Base-by-base conservation (phyloP, 768 basidiomycete species). In the Chalciporus pseudorubinellus region DNA sequence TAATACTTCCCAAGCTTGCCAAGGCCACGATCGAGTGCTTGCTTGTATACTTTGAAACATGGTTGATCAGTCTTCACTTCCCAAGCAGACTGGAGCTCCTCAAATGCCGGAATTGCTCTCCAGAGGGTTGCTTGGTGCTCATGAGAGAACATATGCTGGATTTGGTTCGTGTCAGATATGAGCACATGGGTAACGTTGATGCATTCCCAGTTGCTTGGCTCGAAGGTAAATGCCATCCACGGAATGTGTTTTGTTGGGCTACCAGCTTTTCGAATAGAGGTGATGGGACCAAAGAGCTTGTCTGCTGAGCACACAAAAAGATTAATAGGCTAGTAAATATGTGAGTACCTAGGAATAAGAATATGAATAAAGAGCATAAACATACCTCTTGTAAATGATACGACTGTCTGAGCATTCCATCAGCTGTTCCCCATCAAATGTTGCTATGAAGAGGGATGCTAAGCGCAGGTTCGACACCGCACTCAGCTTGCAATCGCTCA, bases 271-370 rank as follows among this genome's bases (percentile, higher is more conserved):
- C 33, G 28, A 12, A 69, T 55, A 3, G 56, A 56, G 0, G 68
- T 71, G 41, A 71, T 67, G 3, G 69, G 64, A 4, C 69, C 65
- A 50, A 54, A 71, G 6, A 61, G 51, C 4, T 59, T 38, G 43
- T 70, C 62, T 0, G 69, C 64, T 1, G 60, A 57, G 60, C 59
- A 59, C 16, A 57, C 19, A 38, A 61, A 59, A 0, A 52, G 8
- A 16, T 59, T 52, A 22, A 63, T 51, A 4, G 54, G 18, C 52
- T 60, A 16, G 16, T 22, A 7, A 12, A 42, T n/a, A 16, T 39
- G n/a, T 49, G 12, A 39, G n/a, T 39, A 39, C 18, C 11, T n/a
- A n/a, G n/a, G 19, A 13, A 26, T 26, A 6, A 7, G 11, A 19
- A 6, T 14, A 26, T 22, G 24, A 40, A 20, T 4, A 22, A 42